A percentile compares a stretch with the other conserved stretches of the same genome.
Conservation (phyloP, 495 filamentous ascomycete species). For the Annulohypoxylon moriforme region DNA sequence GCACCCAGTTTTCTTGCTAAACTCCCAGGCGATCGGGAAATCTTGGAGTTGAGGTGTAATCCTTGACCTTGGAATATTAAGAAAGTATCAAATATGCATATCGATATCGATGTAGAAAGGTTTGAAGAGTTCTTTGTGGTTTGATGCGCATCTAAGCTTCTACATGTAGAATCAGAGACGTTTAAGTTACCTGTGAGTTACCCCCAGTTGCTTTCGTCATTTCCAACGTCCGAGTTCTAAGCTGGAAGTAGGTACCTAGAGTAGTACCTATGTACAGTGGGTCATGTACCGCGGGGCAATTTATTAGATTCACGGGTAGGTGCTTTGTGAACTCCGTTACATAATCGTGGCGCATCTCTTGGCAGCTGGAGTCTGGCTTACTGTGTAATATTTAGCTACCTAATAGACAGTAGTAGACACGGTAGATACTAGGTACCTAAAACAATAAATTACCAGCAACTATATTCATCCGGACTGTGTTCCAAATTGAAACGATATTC, state of each 20-base stretch:
- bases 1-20: not conserved
- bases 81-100: not conserved
- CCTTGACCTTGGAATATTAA: not conserved
- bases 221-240: not conserved
- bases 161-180: not conserved
- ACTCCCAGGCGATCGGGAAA: not conserved
- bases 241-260: not conserved
- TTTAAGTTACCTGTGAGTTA: not conserved
- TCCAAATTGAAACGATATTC: no score
- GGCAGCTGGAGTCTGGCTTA: no score
- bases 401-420: no score
- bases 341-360: not conserved
- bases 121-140: slow-evolving; percentile 12
- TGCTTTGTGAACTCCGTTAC: not conserved
- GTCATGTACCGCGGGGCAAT: slow-evolving; percentile 13
- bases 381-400: no score
- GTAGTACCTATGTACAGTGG: not conserved
- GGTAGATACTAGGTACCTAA: no score
- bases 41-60: not conserved
- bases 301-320: not conserved
- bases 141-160: slow-evolving; percentile 6
- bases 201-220: slow-evolving; percentile 9
- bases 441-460: no score
- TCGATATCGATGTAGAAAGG: not conserved
- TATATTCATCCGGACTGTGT: no score